Conservation (phyloP, 179 eudicot species). For the Heliamphora pulchella region DNA sequence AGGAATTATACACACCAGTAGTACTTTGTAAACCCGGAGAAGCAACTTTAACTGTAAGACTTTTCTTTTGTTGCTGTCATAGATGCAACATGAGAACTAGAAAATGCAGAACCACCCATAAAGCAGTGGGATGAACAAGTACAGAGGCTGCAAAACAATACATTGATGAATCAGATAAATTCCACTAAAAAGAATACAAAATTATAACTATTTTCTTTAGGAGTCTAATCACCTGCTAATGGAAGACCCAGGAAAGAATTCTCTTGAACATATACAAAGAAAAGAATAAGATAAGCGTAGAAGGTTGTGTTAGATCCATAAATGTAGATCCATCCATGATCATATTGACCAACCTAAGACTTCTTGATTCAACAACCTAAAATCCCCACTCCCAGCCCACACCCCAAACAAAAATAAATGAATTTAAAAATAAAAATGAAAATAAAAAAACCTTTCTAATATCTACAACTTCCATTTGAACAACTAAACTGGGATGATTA, state of each 20-base stretch:
- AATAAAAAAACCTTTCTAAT: background rate
- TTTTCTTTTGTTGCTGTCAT: conserved; percentile 27
- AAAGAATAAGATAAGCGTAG: background rate
- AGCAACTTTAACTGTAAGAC: conserved; percentile 26
- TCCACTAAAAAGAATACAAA: background rate
- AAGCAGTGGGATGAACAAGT: conserved; percentile 24
- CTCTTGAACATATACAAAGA: background rate
- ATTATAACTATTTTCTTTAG: background rate
- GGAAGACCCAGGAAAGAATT: background rate
- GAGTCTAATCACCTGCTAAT: background rate
- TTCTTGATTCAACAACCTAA: background rate
- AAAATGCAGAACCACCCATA: conserved; percentile 37
- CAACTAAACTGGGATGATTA: conserved; percentile 1
- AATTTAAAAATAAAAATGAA: too few species aligned
- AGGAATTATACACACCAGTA: conserved; percentile 27
- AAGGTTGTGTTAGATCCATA: background rate
- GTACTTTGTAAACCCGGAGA: conserved; percentile 21
- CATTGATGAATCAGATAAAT: background rate
- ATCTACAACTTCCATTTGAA: background rate
- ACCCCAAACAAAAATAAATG: too few species aligned
- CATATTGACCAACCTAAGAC: background rate
- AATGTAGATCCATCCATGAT: background rate
- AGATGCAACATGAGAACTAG: conserved; percentile 35
- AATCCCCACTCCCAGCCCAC: background rate
- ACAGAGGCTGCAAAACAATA: conserved; percentile 49